These are phyloP conservation scores for Colletotrichum somersetense DNA, from an alignment of 2,329 filamentous ascomycete species.

Conservation along the genomic window DNA sequence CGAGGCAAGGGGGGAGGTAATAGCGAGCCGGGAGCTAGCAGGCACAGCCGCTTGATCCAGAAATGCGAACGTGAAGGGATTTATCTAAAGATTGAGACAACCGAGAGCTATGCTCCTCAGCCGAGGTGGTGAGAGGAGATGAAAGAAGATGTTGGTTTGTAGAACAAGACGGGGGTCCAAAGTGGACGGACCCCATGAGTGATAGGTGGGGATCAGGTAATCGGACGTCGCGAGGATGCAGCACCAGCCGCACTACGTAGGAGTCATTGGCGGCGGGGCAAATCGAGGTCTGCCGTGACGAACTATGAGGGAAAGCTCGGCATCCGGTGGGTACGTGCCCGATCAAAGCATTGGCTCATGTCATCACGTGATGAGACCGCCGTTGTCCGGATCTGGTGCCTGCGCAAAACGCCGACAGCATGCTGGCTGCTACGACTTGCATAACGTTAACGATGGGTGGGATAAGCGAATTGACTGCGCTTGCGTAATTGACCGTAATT, in stretches of 20 bases:
- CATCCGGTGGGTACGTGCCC: constrained; percentile 27
- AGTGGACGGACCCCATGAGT: constrained; percentile 53
- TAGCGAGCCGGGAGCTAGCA: not conserved
- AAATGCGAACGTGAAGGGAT: not conserved
- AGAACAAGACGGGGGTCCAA: constrained; percentile 49
- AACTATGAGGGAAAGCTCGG: constrained; percentile 41
- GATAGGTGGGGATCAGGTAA: constrained; percentile 52
- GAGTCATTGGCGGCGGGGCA: constrained; percentile 54
- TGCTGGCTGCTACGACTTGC: not conserved
- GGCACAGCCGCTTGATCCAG: constrained; percentile 5
- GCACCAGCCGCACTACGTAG: constrained; percentile 47
- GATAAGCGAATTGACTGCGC: not conserved
- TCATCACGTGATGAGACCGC: not conserved
- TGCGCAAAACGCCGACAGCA: not conserved
- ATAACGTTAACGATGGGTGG: not conserved
- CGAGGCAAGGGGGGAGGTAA: not conserved
- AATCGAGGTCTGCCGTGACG: constrained; percentile 48
- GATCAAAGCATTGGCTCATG: too few species aligned
- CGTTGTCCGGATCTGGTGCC: not conserved
- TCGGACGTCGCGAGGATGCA: constrained; percentile 50
- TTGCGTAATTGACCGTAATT: not conserved
- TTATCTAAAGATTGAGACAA: constrained; percentile 1
- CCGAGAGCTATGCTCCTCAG: constrained; percentile 7
- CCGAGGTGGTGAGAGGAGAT: constrained; percentile 10
- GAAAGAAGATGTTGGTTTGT: constrained; percentile 25